Percentiles rank a stretch among this genome's conserved stretches.
Conservation (phyloP, 495 filamentous ascomycete species). For the Cryomyces minteri region DNA sequence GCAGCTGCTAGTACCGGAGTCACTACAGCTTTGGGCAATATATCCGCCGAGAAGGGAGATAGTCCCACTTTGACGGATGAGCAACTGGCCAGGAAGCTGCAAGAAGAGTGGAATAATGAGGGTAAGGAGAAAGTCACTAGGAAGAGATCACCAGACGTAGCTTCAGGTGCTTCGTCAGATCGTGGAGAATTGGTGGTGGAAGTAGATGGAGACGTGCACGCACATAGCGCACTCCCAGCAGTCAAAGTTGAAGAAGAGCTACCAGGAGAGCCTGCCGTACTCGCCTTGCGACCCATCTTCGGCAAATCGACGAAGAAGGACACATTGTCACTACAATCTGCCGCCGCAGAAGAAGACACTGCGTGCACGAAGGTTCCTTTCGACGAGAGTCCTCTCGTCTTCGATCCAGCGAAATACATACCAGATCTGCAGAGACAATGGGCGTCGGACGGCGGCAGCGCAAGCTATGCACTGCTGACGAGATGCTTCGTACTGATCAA, state of each 20-base stretch:
- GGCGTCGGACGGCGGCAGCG: constrained; percentile 51
- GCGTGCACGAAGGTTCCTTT: constrained; percentile 55
- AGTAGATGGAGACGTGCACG: background rate
- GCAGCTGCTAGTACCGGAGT: background rate
- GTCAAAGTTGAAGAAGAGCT: background rate
- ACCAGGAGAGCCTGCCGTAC: background rate
- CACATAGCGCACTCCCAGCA: background rate
- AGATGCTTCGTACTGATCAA: constrained; percentile 80
- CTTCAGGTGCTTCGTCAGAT: background rate
- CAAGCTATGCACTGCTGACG: constrained; percentile 78
- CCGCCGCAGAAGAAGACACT: constrained; percentile 50
- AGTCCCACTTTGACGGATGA: constrained; percentile 30
- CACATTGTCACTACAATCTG: constrained; percentile 58
- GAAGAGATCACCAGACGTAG: background rate
- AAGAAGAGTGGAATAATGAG: constrained; percentile 23
- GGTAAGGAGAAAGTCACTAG: background rate
- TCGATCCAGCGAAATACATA: constrained; percentile 57
- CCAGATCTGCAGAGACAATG: constrained; percentile 50
- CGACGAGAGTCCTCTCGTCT: constrained; percentile 65
- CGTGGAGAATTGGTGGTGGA: background rate
- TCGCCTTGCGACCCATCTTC: constrained; percentile 2
- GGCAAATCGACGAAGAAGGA: constrained; percentile 17
- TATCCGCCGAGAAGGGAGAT: background rate
- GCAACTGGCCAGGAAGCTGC: constrained; percentile 38
- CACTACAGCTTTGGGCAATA: background rate